Percentiles rank a stretch among this genome's conserved stretches.
These are phyloP conservation scores for Pichia membranifaciens DNA, from an alignment of 805 yeast species.

Conservation along the genomic window DNA sequence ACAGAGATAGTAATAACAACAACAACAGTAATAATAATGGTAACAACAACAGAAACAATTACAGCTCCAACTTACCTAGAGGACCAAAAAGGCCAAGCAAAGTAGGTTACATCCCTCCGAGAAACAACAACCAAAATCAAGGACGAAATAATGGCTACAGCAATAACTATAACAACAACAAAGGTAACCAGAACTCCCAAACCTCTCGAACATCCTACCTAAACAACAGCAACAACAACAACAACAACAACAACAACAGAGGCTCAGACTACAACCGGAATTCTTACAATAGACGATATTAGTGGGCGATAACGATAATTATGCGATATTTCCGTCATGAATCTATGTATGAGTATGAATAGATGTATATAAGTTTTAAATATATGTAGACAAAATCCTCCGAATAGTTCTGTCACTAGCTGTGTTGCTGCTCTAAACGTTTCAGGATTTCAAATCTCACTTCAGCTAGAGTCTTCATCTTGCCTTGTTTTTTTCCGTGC, in stretches of 20 bases:
- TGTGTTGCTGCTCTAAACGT: too few relatives aligned
- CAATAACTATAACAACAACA: slow-evolving; percentile 2
- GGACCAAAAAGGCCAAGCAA: slow-evolving; percentile 7
- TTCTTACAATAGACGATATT: background rate
- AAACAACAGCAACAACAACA: slow-evolving; percentile 4
- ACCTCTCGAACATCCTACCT: slow-evolving; percentile 9
- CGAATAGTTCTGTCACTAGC: too few relatives aligned
- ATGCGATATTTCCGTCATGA: too few relatives aligned
- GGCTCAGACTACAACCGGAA: slow-evolving; percentile 4
- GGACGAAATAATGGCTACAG: slow-evolving; percentile 2
- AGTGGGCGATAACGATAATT: too few relatives aligned
- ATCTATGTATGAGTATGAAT: too few relatives aligned
- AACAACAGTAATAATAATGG: slow-evolving; percentile 1
- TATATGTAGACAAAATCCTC: too few relatives aligned
- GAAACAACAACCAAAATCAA: slow-evolving; percentile 2
- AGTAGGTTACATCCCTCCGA: slow-evolving; percentile 5
- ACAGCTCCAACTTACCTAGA: background rate
- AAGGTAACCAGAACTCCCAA: slow-evolving; percentile 13
- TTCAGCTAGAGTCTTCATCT: slow-evolving; percentile 11
- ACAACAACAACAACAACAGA: background rate
- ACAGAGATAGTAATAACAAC: background rate
- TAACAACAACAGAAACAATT: slow-evolving; percentile 5
- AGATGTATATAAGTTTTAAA: too few relatives aligned
- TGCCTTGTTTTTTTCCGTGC: slow-evolving; percentile 1
- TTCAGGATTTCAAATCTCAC: slow-evolving; percentile 2